Evolutionary conservation across 257 asterid genomes (phyloP).

Genomic region (Nicotiana obtusifolia): DNA sequence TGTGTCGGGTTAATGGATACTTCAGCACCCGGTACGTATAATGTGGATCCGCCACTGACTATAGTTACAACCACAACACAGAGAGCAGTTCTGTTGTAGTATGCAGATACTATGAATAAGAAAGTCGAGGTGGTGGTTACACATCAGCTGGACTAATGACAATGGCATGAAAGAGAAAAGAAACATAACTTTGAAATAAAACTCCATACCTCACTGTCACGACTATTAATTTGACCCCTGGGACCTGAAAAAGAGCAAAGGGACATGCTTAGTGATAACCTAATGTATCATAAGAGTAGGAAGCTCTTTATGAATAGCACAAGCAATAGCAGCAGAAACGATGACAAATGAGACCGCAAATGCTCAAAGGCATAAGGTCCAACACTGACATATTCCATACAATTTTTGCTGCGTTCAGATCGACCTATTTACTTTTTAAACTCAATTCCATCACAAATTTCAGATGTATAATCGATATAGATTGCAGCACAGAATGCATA

Average conservation of each 20-base stretch:
- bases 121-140: conserved; percentile 3
- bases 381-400: neutral
- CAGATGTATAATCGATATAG: neutral
- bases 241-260: conserved; percentile 50
- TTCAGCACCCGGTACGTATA: too few relatives aligned
- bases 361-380: neutral
- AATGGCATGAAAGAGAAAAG: neutral
- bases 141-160: conserved; percentile 10
- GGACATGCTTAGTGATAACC: neutral
- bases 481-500: neutral
- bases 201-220: conserved; percentile 54
- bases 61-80: neutral
- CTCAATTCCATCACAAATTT: neutral
- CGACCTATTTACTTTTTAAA: neutral
- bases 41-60: too few relatives aligned
- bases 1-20: too few relatives aligned
- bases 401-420: neutral
- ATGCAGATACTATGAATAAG: neutral
- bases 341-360: neutral
- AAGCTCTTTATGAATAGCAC: neutral
- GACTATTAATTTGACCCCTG: conserved; percentile 51
- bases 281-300: neutral
- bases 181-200: neutral
- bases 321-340: neutral
- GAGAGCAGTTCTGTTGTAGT: neutral